Evolutionary conservation across 441 rosid species (phyloP).

Genomic region (Daphne laureola): DNA sequence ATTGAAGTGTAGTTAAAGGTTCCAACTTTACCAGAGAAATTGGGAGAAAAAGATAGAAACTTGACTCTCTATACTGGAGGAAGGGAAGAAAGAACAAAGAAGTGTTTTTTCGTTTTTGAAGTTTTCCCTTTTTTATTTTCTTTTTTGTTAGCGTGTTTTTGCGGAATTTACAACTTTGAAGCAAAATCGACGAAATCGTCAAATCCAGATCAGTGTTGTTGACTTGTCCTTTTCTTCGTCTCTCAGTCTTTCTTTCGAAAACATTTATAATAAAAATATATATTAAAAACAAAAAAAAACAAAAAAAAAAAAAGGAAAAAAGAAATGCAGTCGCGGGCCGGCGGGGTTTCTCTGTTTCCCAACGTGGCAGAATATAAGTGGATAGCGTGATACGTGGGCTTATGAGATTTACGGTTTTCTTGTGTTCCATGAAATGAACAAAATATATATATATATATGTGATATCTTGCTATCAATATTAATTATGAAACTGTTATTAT

Average conservation of each 20-base stretch:
- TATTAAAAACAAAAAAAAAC: neutral
- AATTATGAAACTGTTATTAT: no score
- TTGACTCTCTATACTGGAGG: neutral
- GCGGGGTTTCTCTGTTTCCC: neutral
- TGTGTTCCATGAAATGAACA: no score
- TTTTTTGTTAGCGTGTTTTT: no score
- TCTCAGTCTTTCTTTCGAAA: no score
- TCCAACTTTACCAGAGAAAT: conserved; percentile 8
- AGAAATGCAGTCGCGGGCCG: neutral
- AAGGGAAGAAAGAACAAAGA: no score
- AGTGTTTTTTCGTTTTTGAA: no score
- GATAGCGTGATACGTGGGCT: neutral
- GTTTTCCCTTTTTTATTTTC: no score
- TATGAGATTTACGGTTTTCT: no score
- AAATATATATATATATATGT: no score
- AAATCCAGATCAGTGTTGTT: conserved; percentile 3
- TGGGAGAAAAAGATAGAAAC: conserved; percentile 3
- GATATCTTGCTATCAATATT: no score
- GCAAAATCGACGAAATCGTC: neutral
- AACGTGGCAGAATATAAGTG: conserved; percentile 6
- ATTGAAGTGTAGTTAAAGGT: neutral
- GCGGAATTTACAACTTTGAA: neutral
- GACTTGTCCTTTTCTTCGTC: conserved; percentile 1
- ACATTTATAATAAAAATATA: no score
- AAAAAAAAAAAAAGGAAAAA: no score